phyloP scores from a whole-genome alignment of 1,284 basidiomycete species.

The Tranzscheliella williamsii region DNA sequence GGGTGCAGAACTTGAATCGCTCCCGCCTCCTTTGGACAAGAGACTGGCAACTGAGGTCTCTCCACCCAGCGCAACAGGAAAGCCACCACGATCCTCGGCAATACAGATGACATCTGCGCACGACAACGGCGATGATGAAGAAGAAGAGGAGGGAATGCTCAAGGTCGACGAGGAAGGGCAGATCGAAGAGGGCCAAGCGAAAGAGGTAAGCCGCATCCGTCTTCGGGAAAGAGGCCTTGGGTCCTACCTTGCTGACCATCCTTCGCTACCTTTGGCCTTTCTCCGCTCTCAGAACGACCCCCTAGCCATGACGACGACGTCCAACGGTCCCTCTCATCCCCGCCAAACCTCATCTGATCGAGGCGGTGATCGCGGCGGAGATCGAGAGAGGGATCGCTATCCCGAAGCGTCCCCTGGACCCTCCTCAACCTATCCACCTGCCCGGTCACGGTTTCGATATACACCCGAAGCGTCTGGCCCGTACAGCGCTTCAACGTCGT shows the following conservation, averaged over 20 bases:
- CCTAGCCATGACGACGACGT: too few species aligned
- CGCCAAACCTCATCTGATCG: not conserved
- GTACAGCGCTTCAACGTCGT: conserved; percentile 15
- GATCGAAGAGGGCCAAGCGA: conserved; percentile 26
- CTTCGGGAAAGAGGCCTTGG: conserved; percentile 5
- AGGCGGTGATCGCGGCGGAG: conserved; percentile 13
- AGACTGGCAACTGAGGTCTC: too few species aligned
- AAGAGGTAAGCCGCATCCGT: conserved; percentile 31
- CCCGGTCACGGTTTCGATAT: conserved; percentile 16
- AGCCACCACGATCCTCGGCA: too few species aligned
- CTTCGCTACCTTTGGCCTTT: conserved; percentile 11
- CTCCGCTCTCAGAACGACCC: not conserved
- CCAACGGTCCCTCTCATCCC: not conserved
- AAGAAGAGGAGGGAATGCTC: conserved; percentile 43
- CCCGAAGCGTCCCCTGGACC: conserved; percentile 25
- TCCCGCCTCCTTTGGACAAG: too few species aligned
- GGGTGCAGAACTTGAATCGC: too few species aligned
- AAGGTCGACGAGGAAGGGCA: conserved; percentile 39
- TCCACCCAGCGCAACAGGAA: too few species aligned
- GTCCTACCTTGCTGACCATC: conserved; percentile 24
- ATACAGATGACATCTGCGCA: too few species aligned
- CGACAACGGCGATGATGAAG: conserved; percentile 20
- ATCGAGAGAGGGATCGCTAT: conserved; percentile 24
- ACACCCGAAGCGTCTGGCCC: conserved; percentile 9
- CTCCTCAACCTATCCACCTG: conserved; percentile 18